Conservation (phyloP, 176 grass and related monocot species). For the Bromus sterilis region DNA sequence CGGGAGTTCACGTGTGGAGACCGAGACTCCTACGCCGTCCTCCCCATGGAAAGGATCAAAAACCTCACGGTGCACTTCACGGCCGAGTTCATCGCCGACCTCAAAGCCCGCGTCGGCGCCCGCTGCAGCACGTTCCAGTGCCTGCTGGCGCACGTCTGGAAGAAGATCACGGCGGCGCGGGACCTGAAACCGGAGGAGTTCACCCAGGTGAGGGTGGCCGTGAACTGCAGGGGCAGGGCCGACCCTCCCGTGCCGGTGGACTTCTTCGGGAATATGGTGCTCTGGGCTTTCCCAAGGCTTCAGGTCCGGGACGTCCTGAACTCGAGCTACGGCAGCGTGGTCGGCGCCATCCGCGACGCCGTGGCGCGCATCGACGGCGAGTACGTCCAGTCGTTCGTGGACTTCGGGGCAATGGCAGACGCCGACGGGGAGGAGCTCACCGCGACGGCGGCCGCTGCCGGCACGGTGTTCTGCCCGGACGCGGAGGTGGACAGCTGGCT, state of each 20-base stretch:
- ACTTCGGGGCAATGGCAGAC: constrained; percentile 5
- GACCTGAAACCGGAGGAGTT: no score
- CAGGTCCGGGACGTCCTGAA: not conserved
- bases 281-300: not conserved
- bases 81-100: no score
- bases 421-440: not conserved
- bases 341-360: not conserved
- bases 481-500: constrained; percentile 36
- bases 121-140: no score
- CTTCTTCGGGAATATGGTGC: not conserved
- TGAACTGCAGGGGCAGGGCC: no score
- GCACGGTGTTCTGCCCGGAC: constrained; percentile 11
- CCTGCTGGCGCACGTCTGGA: no score
- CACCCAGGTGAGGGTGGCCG: no score
- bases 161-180: no score
- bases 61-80: no score
- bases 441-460: not conserved
- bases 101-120: no score
- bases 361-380: not conserved
- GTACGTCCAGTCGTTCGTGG: constrained; percentile 27
- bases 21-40: no score
- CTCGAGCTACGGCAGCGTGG: not conserved
- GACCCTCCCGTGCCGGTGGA: not conserved
- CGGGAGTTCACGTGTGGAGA: no score
- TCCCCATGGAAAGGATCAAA: no score